Conservation (phyloP, 2,329 filamentous ascomycete genomes). For the Xylaria sp. region DNA sequence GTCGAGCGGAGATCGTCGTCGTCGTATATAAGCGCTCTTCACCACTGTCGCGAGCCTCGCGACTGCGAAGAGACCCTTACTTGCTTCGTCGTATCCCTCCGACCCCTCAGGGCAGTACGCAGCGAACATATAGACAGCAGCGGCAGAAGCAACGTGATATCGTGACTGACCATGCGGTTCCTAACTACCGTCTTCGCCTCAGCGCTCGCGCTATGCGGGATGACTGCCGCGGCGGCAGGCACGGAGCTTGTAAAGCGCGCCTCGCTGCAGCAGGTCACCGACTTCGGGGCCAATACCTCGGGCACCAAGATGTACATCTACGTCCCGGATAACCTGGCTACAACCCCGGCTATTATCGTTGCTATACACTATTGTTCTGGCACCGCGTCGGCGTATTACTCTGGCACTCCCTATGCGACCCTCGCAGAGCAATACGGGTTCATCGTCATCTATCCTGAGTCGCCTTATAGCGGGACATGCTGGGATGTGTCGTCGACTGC, state of each 20-base stretch:
- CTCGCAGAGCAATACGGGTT: slow-evolving; percentile 56
- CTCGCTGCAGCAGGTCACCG: slow-evolving; percentile 45
- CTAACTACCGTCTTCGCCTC: slow-evolving; percentile 21
- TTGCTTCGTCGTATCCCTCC: neutral
- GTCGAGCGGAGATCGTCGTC: neutral
- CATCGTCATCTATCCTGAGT: slow-evolving; percentile 66
- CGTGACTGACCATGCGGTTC: slow-evolving; percentile 26
- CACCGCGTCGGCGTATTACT: slow-evolving; percentile 61
- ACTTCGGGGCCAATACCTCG: slow-evolving; percentile 52
- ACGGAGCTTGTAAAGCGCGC: slow-evolving; percentile 31
- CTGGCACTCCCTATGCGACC: slow-evolving; percentile 59
- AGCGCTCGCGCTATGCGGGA: slow-evolving; percentile 35
- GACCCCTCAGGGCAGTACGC: neutral
- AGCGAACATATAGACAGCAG: neutral
- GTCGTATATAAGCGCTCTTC: slow-evolving; percentile 10
- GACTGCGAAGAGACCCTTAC: neutral
- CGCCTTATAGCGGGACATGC: slow-evolving; percentile 61
- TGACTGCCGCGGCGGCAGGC: slow-evolving; percentile 11
- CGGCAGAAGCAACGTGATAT: neutral
- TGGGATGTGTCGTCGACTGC: slow-evolving; percentile 61
- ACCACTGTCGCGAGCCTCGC: neutral
- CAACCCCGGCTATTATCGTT: slow-evolving; percentile 60
- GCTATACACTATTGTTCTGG: slow-evolving; percentile 67
- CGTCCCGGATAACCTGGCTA: slow-evolving; percentile 51
- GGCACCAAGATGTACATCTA: slow-evolving; percentile 60